A percentile compares a stretch with the other conserved stretches of the same genome.
Evolutionary conservation across 768 basidiomycete genomes (phyloP).

Genomic region (Amanita brunnescens): DNA sequence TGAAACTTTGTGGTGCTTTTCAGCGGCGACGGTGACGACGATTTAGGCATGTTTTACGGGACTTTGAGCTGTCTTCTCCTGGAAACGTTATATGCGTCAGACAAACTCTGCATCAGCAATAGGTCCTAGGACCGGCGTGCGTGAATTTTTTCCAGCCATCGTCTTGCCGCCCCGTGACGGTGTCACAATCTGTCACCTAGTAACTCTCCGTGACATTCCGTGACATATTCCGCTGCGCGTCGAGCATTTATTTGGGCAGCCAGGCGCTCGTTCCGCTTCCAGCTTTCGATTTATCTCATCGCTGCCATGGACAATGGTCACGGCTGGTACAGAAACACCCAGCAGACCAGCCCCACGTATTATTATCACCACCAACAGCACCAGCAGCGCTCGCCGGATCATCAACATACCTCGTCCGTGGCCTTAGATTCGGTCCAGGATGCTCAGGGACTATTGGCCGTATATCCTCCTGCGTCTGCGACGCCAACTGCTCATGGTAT

Average conservation of each 20-base stretch:
- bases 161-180: neutral
- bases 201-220: too few species aligned
- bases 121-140: neutral
- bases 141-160: neutral
- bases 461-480: constrained; percentile 69
- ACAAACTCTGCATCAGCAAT: constrained; percentile 4
- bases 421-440: constrained; percentile 50
- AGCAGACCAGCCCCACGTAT: neutral
- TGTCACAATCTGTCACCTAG: neutral
- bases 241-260: constrained; percentile 3
- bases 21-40: neutral
- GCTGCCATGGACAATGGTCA: constrained; percentile 11
- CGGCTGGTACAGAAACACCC: neutral
- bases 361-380: constrained; percentile 10
- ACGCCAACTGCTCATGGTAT: constrained; percentile 72
- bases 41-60: constrained; percentile 1
- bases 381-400: constrained; percentile 4
- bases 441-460: constrained; percentile 55
- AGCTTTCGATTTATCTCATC: neutral
- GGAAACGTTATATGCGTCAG: neutral
- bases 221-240: constrained; percentile 2
- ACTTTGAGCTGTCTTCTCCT: neutral
- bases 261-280: neutral
- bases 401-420: constrained; percentile 10
- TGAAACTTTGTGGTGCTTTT: neutral